Percentiles rank a stretch among this genome's conserved stretches.
Evolutionary conservation across 208 protist genomes (phyloP).

Genomic region (Plasmodiophora brassicae): DNA sequence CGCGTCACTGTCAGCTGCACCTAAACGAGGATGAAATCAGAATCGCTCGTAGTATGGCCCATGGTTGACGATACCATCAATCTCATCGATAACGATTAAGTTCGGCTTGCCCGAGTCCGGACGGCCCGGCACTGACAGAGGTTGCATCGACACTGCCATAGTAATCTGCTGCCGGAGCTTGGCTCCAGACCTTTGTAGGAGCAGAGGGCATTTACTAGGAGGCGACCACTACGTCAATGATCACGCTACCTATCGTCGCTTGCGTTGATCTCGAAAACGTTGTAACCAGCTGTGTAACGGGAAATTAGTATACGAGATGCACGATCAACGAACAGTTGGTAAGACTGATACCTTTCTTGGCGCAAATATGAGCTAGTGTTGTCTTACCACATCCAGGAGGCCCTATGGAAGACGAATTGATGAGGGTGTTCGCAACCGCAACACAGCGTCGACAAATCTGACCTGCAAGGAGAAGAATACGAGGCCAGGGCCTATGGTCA

Average conservation of each 20-base stretch:
- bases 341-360: background rate
- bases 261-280: constrained; percentile 1
- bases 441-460: too few species aligned
- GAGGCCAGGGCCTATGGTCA: background rate
- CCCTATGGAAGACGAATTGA: too few species aligned
- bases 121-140: background rate
- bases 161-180: background rate
- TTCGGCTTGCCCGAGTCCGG: background rate
- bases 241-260: constrained; percentile 16
- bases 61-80: constrained; percentile 1
- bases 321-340: background rate
- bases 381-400: constrained; percentile 20
- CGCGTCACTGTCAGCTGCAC: background rate
- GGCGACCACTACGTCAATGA: too few species aligned
- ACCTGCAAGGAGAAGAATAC: background rate
- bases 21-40: background rate
- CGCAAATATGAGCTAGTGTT: background rate
- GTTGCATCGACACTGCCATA: background rate
- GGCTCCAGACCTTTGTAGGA: background rate
- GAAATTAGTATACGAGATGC: background rate
- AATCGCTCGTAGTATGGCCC: background rate
- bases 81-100: background rate
- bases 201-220: too few species aligned
- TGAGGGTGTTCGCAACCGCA: too few species aligned
- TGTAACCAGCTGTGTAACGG: constrained; percentile 32